Base-by-base conservation (phyloP, 805 yeast species). In the Ogataea henricii region DNA sequence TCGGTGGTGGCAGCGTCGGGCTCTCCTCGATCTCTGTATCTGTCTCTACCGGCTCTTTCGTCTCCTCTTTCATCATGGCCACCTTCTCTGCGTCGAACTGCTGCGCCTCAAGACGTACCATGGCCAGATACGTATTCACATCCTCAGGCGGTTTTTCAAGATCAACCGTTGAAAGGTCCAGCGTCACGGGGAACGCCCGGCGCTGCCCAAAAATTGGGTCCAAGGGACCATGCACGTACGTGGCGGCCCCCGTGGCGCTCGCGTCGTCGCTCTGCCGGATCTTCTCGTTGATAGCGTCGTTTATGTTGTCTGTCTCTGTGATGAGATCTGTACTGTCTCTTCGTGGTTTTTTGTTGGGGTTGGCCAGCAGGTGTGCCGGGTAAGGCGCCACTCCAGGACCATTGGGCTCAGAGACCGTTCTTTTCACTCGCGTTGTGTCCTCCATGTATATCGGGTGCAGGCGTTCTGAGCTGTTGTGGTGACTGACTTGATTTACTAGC, bases 171-270 rank as follows among this genome's bases (percentile, higher is more conserved):
- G 23, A 41, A 12, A 57, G 35, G 40, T 57, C 59, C 8, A 68
- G 45, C 1, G 45, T 34, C 8, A 68, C 45, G 0, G 72, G 72
- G 29, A 68, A 68, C 13, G 70, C 72, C 32, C 67, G 46, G 32
- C 67, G 40, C 47, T 68, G 72, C 0, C 72, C 72, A 54, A 67
- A 68, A 12, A 59, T 37, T 3, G 69, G 67, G 47, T 68, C 72
- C n/a, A 68, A 13, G 0, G 70, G 70, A 0, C 71, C 71, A 21
- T 55, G 61, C 12, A 59, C 57, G 36, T 58, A 52, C 13, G 48
- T 20, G 3, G 35, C 39, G 6, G 32, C 9, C 6, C 42, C 49
- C 8, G 25, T 35, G 4, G 38, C 30, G 13, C 14, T 42, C 4
- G 45, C 32, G 12, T 46, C 37, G 25, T 47, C 51, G 16, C 26